Evolutionary conservation across 495 filamentous ascomycete species (phyloP), one percentile per base, ranked within the genome.

Genomic region (Aspergillus sclerotioniger): DNA sequence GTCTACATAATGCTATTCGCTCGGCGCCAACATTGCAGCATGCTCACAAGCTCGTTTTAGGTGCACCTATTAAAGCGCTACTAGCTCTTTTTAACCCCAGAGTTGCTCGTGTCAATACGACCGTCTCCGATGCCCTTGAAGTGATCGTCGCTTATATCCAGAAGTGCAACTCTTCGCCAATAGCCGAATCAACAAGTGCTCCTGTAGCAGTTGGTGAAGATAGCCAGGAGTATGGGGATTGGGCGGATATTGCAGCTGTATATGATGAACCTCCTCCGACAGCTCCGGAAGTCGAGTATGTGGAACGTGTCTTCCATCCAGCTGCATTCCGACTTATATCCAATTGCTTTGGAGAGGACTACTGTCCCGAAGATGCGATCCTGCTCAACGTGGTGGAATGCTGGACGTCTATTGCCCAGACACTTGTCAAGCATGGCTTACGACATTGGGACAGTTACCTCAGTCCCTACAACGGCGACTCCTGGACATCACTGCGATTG

Each of bases 161-260:
- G 19, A 79, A 76, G 60, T 73, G 77, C 41, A 35, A 35, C 45
- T 19, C 54, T 57, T 25, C 56, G 50, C 56, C 51, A 25, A 33
- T 21, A 15, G 10, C 41, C 43, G 57, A 32, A 32, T 6, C 13
- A 37, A 43, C 54, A 45, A 60, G 63, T 17, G 45, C 35, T 28
- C 31, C 55, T 45, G 58, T 65, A 10, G 28, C 56, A 39, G 43
- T 50, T 0, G 80, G 82, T 51, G 88, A 90, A 50, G 88, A 90
- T 44, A 90, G 87, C 57, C 88, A 90, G 66, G 88, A 90, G 44
- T 90, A 86, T 66, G 88, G 87, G 28, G 88, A 89, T 60, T 88
- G 81, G 77, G 68, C 76, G 41, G 86, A 73, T 35, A 75, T 87
- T 43, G 80, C 81, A 46, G 79, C 81, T 41, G 64, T 79, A 29